Base-by-base conservation (phyloP, 2,329 filamentous ascomycete genomes). In the Conoideocrella luteorostrata region DNA sequence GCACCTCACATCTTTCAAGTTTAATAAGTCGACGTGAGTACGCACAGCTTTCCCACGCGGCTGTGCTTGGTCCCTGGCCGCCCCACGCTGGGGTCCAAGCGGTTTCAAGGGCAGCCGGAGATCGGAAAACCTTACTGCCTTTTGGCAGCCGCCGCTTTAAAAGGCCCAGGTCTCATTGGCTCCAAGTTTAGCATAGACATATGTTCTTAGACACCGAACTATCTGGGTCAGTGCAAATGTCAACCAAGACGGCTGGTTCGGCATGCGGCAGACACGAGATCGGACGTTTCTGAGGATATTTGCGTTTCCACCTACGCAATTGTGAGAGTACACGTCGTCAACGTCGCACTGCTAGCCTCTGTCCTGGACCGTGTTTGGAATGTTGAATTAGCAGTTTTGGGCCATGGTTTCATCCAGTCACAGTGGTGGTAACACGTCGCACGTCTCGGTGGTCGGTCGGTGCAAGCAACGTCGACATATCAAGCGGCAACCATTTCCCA, bases 291-390 rank as follows among this genome's bases (percentile, higher is more conserved):
- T n/a, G n/a, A n/a, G n/a, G n/a, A n/a, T n/a, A n/a, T n/a, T n/a
- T n/a, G n/a, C n/a, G n/a, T n/a, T n/a, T n/a, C n/a, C n/a, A n/a
- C n/a, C n/a, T n/a, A n/a, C n/a, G n/a, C n/a, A 17, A 34, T 34
- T 12, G 32, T 17, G 20, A 34, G n/a, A 34, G 15, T 18, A 17
- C 32, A 34, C 15, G 20, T 17, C 15, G 32, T 4, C 32, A 34
- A 34, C 15, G 32, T 11, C 32, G 20, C 32, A 20, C 20, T 34
- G 32, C 15, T 12, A 17, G 5, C 15, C 13, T 15, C 18, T 46
- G 12, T 39, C 37, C 37, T 41, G 13, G 4, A 33, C 39, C 5
- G 12, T 18, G 5, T 46, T 43, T 21, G 47, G 24, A 45, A 50
- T 7, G 40, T 34, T 4, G 45, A 41, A 35, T 44, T 43, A n/a